Base-by-base conservation (phyloP, 2,329 filamentous ascomycete species). In the Colletotrichum chrysophilum region DNA sequence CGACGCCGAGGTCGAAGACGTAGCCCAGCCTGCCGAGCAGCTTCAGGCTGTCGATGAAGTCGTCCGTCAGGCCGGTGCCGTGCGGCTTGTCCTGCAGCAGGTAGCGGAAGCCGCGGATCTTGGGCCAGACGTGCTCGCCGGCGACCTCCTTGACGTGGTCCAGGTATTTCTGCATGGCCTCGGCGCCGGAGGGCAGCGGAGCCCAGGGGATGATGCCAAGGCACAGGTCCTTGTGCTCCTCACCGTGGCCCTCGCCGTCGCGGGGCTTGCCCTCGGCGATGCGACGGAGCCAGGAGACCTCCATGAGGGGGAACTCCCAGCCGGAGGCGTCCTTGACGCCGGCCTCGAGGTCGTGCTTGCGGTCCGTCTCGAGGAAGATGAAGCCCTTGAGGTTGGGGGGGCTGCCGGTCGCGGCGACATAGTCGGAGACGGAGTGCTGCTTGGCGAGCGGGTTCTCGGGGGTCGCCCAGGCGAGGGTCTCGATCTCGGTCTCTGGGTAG, bases 341-440 rank as follows among this genome's bases (percentile, higher is more conserved):
- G 9, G 88, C 81, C 26, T 86, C 85, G 24, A 92, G 83, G 78
- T 91, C 90, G 79, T 93, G 89, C 80, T 90, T 91, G 77, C 95
- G 93, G 84, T 97, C 95, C 14, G 94, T 93, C 87, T 98, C 96
- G 77, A 98, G 85, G 84, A 96, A 95, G 78, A 98, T 88, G 85
- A 96, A 96, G 71, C 94, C 95, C 30, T 89, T 87, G 10, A 94
- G 88, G 5, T 85, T 79, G 3, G 83, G 79, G 12, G 84, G 82
- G 6, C 86, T 81, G 36, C 82, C 81, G 61, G 87, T 86, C 55
- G 87, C 86, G 14, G 86, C 84, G 64, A 83, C 85, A 86, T 94
- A 96, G 81, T 96, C 89, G 34, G 88, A 83, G 65, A 94, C 81
- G 2, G 93, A 93, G 83, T 93, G 91, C 78, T 93, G 91, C 66